Conservation (phyloP, 1,284 basidiomycete genomes). For the Leccinum pachyderme region DNA sequence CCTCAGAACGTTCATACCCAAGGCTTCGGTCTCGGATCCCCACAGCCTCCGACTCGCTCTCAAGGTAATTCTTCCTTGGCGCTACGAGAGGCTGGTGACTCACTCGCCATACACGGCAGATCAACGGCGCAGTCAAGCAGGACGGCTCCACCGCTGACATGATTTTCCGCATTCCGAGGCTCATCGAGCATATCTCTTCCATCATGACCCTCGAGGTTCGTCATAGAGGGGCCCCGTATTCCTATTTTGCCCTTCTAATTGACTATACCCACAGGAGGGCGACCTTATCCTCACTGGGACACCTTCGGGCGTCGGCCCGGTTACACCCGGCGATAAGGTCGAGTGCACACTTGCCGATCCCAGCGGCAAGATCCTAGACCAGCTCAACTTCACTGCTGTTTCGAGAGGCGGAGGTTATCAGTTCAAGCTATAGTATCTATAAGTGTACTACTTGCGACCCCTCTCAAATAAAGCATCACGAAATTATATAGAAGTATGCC, state of each 20-base stretch:
- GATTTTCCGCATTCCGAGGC: slow-evolving; percentile 90
- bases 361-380: slow-evolving; percentile 57
- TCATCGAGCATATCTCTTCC: slow-evolving; percentile 89
- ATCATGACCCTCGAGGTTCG: slow-evolving; percentile 94
- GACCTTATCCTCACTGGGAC: slow-evolving; percentile 88
- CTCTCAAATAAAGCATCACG: neutral
- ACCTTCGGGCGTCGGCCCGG: slow-evolving; percentile 84
- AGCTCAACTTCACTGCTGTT: slow-evolving; percentile 65
- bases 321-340: slow-evolving; percentile 77
- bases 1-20: slow-evolving; percentile 77
- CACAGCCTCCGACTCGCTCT: slow-evolving; percentile 76
- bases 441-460: neutral
- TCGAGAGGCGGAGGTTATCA: slow-evolving; percentile 71
- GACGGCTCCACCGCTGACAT: slow-evolving; percentile 85
- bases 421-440: slow-evolving; percentile 38
- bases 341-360: slow-evolving; percentile 70
- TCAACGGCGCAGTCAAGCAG: slow-evolving; percentile 85
- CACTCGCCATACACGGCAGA: slow-evolving; percentile 38
- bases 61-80: slow-evolving; percentile 43
- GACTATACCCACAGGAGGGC: slow-evolving; percentile 59
- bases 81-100: neutral
- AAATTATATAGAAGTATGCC: slow-evolving; percentile 19
- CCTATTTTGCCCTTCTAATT: neutral
- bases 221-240: slow-evolving; percentile 3
- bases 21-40: slow-evolving; percentile 66